A percentile compares a stretch with the other conserved stretches of the same genome.
Evolutionary conservation across 345 rosid species (phyloP).

Genomic region (Moricandia arvensis): DNA sequence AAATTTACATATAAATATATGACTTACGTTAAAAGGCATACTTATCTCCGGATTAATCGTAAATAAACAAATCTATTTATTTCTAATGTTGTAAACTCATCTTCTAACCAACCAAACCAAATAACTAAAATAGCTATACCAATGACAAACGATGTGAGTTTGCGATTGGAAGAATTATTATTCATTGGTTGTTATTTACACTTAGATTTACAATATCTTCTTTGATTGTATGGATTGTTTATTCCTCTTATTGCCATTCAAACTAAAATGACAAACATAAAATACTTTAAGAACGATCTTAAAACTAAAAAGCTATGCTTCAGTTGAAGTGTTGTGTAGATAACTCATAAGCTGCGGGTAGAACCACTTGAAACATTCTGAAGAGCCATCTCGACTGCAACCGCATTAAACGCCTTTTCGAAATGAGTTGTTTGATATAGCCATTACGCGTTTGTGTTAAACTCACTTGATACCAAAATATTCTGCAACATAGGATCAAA

Average conservation of each 20-base stretch:
- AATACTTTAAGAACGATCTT: not conserved
- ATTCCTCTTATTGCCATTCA: not conserved
- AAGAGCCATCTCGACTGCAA: not conserved
- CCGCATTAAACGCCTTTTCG: constrained; percentile 23
- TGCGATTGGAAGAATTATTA: not conserved
- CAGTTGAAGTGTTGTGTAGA: not conserved
- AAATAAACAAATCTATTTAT: not conserved
- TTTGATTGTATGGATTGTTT: not conserved
- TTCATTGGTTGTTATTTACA: not conserved
- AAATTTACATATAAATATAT: not conserved
- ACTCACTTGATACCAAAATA: not conserved
- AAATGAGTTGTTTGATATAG: not conserved
- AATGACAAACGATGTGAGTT: not conserved
- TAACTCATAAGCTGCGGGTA: not conserved
- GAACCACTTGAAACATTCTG: not conserved
- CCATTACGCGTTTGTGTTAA: constrained; percentile 21
- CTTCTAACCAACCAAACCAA: not conserved
- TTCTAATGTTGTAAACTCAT: not conserved
- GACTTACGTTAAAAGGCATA: not conserved
- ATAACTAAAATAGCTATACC: not conserved
- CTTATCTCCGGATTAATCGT: not conserved
- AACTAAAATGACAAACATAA: not conserved
- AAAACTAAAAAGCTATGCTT: not conserved
- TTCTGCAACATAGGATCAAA: not conserved
- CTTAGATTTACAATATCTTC: not conserved